Evolutionary conservation across 192 early-diverging fungal species (phyloP).

Genomic region (Mortierella claussenii): DNA sequence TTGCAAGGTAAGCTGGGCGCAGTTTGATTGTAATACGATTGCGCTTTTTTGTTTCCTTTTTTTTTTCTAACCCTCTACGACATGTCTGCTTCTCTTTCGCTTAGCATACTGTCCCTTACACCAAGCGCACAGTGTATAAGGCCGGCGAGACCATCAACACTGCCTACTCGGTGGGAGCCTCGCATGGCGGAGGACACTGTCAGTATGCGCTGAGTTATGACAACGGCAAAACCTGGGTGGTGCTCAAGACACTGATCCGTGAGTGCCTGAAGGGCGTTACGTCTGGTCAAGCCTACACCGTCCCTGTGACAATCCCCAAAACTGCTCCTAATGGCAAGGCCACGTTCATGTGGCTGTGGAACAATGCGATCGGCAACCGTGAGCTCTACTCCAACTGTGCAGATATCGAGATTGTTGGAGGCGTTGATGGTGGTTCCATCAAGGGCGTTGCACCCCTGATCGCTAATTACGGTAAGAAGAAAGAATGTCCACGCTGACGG

Average conservation of each 20-base stretch:
- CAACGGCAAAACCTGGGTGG: constrained; percentile 68
- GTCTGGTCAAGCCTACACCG: constrained; percentile 8
- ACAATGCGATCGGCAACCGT: constrained; percentile 75
- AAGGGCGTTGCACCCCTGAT: constrained; percentile 52
- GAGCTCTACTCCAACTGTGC: constrained; percentile 83
- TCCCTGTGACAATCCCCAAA: constrained; percentile 42
- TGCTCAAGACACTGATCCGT: constrained; percentile 63
- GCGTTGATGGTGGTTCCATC: constrained; percentile 44
- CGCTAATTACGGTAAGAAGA: constrained; percentile 50
- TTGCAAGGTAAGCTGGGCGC: constrained; percentile 59
- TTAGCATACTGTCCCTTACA: constrained; percentile 48
- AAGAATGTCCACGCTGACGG: too few species aligned
- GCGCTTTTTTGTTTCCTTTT: too few species aligned
- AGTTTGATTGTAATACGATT: too few species aligned
- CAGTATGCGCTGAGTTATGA: constrained; percentile 74
- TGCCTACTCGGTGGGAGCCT: constrained; percentile 59
- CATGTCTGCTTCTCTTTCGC: neutral
- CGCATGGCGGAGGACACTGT: constrained; percentile 75
- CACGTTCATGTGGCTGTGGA: constrained; percentile 69
- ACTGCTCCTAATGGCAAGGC: constrained; percentile 41
- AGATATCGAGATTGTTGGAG: constrained; percentile 67
- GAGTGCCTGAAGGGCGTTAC: constrained; percentile 49
- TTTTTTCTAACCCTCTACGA: too few species aligned
- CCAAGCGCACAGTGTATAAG: constrained; percentile 42
- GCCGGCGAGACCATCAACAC: constrained; percentile 64